These are phyloP conservation scores for Puccinia brachypodii DNA, from an alignment of 1,284 basidiomycete species.

Conservation along the genomic window DNA sequence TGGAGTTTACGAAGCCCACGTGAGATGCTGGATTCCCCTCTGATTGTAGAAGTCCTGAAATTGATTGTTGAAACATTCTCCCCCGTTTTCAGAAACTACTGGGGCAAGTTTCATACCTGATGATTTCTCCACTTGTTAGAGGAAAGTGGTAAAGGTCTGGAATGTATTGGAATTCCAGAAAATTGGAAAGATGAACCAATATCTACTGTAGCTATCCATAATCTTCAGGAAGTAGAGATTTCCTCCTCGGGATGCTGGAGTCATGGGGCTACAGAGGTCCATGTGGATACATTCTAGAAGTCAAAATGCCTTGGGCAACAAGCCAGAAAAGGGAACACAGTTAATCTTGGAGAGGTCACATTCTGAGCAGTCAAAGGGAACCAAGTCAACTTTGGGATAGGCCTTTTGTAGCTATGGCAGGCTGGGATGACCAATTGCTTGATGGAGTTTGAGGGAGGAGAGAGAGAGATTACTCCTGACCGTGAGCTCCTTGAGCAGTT, in stretches of 20 bases:
- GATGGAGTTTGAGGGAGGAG: background rate
- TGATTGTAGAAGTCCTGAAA: background rate
- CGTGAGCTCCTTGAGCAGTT: background rate
- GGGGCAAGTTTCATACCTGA: background rate
- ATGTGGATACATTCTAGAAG: background rate
- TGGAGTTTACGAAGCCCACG: background rate
- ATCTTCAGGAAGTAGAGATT: background rate
- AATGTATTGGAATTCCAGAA: background rate
- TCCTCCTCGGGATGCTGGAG: background rate
- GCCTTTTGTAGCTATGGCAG: background rate
- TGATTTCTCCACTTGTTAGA: background rate
- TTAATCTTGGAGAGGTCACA: constrained; percentile 1
- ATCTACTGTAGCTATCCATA: background rate
- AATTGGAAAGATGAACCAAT: background rate
- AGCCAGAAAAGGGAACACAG: background rate
- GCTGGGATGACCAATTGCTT: background rate
- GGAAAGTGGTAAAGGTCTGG: background rate
- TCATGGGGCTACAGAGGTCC: background rate
- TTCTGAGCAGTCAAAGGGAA: background rate
- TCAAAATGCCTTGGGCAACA: background rate
- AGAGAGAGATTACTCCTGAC: background rate
- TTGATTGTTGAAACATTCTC: background rate
- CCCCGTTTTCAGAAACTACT: constrained; percentile 1
- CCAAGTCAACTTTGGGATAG: background rate
- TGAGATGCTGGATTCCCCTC: background rate